Conservation (phyloP, 208 protist genomes). For the Leishmania amazonensis region DNA sequence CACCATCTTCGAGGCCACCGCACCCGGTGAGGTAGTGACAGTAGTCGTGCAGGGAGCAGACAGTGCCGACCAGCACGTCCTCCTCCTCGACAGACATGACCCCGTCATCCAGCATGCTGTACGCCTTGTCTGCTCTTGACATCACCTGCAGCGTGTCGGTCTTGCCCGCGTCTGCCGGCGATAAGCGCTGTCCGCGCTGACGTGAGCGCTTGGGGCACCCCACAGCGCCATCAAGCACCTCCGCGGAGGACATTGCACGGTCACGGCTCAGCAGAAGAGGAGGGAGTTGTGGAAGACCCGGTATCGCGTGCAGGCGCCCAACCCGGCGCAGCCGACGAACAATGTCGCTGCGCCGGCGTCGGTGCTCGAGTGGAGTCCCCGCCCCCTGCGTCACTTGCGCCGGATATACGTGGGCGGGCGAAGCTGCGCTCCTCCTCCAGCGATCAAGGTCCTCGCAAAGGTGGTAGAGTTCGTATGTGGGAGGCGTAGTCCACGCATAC, state of each 20-base stretch:
- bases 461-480: constrained; percentile 26
- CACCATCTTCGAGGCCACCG: background rate
- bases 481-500: constrained; percentile 21
- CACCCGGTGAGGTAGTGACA: background rate
- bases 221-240: background rate
- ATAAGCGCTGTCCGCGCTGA: background rate
- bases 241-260: no score
- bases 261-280: constrained; percentile 7
- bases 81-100: background rate
- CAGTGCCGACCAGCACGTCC: constrained; percentile 13
- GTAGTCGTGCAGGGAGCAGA: constrained; percentile 32
- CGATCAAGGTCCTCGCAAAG: background rate
- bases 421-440: background rate
- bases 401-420: background rate
- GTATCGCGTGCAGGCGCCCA: constrained; percentile 32
- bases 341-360: background rate
- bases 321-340: constrained; percentile 3
- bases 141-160: background rate
- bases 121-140: background rate
- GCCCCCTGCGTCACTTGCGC: background rate
- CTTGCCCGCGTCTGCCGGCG: background rate
- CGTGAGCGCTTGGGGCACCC: background rate
- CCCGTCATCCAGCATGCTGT: background rate
- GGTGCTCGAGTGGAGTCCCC: background rate
- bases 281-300: constrained; percentile 31